Evolutionary conservation across 1,139 yeast genomes (phyloP), one percentile per base, ranked within the genome.

Genomic region (Kurtzmaniella quercitrusa): DNA sequence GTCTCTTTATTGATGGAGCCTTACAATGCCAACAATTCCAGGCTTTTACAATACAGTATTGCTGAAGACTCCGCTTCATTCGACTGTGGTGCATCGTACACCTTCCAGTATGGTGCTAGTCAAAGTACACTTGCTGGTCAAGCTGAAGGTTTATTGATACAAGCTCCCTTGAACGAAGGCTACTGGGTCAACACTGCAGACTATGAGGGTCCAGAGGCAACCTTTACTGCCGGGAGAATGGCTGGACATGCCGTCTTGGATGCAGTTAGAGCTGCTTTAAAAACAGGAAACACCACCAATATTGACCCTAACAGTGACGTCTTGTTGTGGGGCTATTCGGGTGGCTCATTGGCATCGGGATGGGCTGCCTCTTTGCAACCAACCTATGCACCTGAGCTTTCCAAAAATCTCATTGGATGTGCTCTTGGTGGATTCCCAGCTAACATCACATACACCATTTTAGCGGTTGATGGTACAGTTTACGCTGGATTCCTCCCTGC

Each of bases 321-420:
- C 3, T 60, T 55, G 1, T 40, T 66, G 42, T 65, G 66, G 63
- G 73, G 73, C 0, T 68, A 66, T 47, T 63, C 70, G 4, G 72
- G 72, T 9, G 72, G 72, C 1, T 53, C 69, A 2, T 49, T 64
- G 18, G 66, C 72, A 52, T 41, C 63, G 5, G 57, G 59, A 1
- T 63, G 68, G 68, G 66, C 66, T 2, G 54, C 62, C 0, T 46
- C 57, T 2, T 46, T 63, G 27, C 68, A 62, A 43, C 68, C 69
- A 3, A 42, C 45, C 0, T 68, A 68, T 46, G 73, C 73, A 0
- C 66, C 68, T 2, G 70, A 68, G 5, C 56, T 68, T 37, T 39
- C 37, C 7, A 19, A 46, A 0, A 53, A 57, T 40, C 42, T 68
- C 8, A 48, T 58, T 36, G 72, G 70, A 4, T 62, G 58, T n/a